Percentiles rank a stretch among this genome's conserved stretches.
Evolutionary conservation across 1,284 basidiomycete species (phyloP).

Genomic region (Gymnopus androsaceus): DNA sequence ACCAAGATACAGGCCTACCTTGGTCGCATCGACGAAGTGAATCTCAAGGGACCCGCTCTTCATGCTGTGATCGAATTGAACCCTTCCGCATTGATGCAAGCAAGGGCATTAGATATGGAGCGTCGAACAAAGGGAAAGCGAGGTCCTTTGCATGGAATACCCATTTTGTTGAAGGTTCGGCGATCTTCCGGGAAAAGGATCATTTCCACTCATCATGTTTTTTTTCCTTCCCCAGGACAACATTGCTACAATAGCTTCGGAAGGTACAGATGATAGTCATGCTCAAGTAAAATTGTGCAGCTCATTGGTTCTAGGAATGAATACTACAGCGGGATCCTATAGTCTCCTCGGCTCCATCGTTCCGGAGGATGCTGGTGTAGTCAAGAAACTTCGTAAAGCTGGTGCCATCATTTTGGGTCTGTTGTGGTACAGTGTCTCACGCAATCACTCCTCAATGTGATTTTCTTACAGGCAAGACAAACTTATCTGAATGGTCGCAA

Average conservation of each 20-base stretch:
- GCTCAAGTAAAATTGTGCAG: neutral
- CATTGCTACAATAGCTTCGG: conserved; percentile 57
- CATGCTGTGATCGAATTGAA: conserved; percentile 67
- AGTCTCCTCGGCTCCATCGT: conserved; percentile 59
- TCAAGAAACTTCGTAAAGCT: conserved; percentile 58
- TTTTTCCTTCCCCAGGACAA: conserved; percentile 43
- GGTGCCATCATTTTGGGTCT: conserved; percentile 71
- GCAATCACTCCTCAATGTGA: neutral
- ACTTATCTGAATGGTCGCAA: conserved; percentile 63
- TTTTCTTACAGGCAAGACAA: conserved; percentile 50
- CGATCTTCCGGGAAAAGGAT: too few species aligned
- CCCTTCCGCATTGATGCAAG: conserved; percentile 56
- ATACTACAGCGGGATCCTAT: conserved; percentile 65
- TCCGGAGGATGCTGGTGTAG: conserved; percentile 62
- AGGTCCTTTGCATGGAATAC: too few species aligned
- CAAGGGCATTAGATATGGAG: conserved; percentile 57
- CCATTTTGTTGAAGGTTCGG: conserved; percentile 59
- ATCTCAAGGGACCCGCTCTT: conserved; percentile 58
- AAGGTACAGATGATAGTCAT: conserved; percentile 37
- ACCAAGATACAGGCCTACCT: conserved; percentile 58
- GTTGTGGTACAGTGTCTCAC: neutral
- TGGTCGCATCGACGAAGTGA: conserved; percentile 71
- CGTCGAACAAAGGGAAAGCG: conserved; percentile 52
- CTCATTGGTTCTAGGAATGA: conserved; percentile 49
- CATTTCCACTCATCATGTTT: too few species aligned